Conservation (phyloP, 345 rosid genomes). For the Eucalyptus viminalis region DNA sequence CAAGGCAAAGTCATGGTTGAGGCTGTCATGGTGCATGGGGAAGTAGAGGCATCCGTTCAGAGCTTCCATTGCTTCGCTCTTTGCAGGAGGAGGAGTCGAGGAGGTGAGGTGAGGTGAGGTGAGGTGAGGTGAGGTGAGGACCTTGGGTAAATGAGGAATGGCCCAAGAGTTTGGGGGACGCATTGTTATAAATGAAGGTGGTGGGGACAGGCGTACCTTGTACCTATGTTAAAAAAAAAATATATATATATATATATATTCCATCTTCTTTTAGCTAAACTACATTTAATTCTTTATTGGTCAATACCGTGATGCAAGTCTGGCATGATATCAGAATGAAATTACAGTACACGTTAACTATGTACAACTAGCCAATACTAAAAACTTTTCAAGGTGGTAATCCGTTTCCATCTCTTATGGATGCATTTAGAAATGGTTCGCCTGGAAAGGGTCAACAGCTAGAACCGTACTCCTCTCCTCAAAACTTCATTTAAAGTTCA, state of each 20-base stretch:
- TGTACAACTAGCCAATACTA: neutral
- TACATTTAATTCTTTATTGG: neutral
- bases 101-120: constrained; percentile 1
- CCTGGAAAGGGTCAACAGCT: neutral
- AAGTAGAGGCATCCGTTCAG: constrained; percentile 17
- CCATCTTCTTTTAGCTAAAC: neutral
- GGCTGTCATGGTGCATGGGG: constrained; percentile 12
- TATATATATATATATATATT: neutral
- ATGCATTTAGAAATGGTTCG: neutral
- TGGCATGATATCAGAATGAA: neutral
- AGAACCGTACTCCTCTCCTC: neutral
- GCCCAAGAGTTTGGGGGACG: neutral
- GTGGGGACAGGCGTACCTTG: neutral
- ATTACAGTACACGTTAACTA: neutral
- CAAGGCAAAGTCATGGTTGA: constrained; percentile 44
- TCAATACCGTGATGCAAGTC: neutral
- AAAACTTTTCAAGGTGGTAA: neutral
- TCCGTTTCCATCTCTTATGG: neutral
- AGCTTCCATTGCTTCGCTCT: constrained; percentile 15
- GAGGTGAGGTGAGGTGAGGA: neutral
- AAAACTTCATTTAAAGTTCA: neutral
- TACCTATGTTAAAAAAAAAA: neutral
- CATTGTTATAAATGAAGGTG: neutral
- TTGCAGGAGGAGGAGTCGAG: neutral
- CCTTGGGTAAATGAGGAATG: neutral